A percentile compares a stretch with the other conserved stretches of the same genome.
Evolutionary conservation across 2,329 filamentous ascomycete genomes (phyloP).

Genomic region (Dichotomopilus funicola): DNA sequence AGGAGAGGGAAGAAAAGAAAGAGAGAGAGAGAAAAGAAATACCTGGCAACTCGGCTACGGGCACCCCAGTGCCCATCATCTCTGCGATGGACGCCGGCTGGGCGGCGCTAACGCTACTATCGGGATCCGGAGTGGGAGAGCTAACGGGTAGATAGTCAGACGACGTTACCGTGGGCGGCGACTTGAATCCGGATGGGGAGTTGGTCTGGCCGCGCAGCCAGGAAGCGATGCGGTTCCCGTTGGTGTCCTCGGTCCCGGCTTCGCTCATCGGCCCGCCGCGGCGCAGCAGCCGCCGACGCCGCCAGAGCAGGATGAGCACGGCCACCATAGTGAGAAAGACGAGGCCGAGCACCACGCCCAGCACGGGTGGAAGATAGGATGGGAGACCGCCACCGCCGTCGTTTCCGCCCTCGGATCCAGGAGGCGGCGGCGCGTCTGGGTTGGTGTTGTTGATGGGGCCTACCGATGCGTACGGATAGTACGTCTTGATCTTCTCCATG

Average conservation of each 20-base stretch:
- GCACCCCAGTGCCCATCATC: constrained; percentile 22
- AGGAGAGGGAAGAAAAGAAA: not conserved
- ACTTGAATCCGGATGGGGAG: constrained; percentile 32
- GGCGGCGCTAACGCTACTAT: constrained; percentile 23
- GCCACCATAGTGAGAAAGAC: constrained; percentile 47
- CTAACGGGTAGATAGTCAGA: constrained; percentile 33
- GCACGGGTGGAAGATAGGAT: constrained; percentile 53
- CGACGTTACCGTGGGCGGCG: constrained; percentile 39
- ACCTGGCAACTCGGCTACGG: constrained; percentile 40
- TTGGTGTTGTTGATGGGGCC: constrained; percentile 27
- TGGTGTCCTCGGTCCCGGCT: constrained; percentile 40
- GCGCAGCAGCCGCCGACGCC: constrained; percentile 39
- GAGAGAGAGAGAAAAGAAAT: constrained; percentile 18
- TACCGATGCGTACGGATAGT: constrained; percentile 51
- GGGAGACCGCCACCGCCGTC: constrained; percentile 38
- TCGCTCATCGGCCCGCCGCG: constrained; percentile 32
- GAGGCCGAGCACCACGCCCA: constrained; percentile 55
- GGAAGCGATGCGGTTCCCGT: constrained; percentile 40
- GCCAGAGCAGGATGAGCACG: constrained; percentile 47
- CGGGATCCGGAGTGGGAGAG: constrained; percentile 30
- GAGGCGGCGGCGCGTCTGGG: constrained; percentile 15
- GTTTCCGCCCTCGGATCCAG: constrained; percentile 2
- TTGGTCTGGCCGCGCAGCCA: constrained; percentile 45
- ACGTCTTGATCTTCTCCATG: constrained; percentile 48
- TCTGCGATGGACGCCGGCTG: constrained; percentile 18